Base-by-base conservation (phyloP, 2,329 filamentous ascomycete genomes). In the Xylariales sp. region DNA sequence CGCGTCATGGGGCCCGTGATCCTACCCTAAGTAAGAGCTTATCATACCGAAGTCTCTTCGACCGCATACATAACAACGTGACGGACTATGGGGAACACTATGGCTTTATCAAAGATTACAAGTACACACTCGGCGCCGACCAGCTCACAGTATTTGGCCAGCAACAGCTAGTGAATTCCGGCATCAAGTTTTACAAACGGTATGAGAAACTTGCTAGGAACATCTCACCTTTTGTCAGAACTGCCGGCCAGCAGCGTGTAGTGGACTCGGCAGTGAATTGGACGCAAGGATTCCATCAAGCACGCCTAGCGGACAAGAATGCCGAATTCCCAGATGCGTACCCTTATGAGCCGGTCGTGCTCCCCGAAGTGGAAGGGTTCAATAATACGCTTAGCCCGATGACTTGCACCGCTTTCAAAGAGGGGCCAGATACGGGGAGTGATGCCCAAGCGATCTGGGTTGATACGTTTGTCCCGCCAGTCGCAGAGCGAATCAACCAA, bases 321-420 rank as follows among this genome's bases (percentile, higher is more conserved):
- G 73, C 80, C 23, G 80, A 87, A 57, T 72, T 78, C 59, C 76
- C 70, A 23, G 80, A 84, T 23, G 79, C 83, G 39, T 84, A 87
- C 58, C 80, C 84, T 1, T 85, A 87, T 39, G 74, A 82, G 1
- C 86, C 94, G 50, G 78, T 93, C n/a, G 81, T 91, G 10, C 87
- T 97, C 45, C 87, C 89, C 1, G 94, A 97, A 78, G 84, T 80
- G 2, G 69, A 81, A 0, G 86, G 84, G 0, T 84, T 83, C 72
- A 97, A 97, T 81, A 97, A 97, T 80, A 94, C 93, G 0, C 85
- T 97, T 30, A 90, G 90, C 72, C 92, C 95, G 76, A 86, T 87
- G 41, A 83, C 87, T 9, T 97, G 94, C 79, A 85, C 84, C 3
- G 82, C 82, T 0, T 97, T 97, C 73, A 91, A 94, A 74, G 77